Conservation (phyloP, 2,329 filamentous ascomycete genomes). For the Ascosphaera apis region DNA sequence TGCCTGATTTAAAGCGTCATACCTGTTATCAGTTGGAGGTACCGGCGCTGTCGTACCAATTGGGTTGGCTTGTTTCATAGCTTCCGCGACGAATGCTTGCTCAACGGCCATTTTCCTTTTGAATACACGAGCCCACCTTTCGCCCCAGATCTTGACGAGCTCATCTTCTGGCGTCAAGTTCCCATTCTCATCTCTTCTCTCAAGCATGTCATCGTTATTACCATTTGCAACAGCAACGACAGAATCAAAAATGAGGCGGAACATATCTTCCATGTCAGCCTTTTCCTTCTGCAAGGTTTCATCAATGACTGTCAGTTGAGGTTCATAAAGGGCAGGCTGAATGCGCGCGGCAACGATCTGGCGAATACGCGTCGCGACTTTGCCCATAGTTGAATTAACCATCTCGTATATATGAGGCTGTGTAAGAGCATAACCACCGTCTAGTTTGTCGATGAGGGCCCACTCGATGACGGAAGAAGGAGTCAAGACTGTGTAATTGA, state of each 20-base stretch:
- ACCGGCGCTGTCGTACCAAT: conserved; percentile 16
- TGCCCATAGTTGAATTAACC: conserved; percentile 65
- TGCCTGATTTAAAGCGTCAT: conserved; percentile 1
- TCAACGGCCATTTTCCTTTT: conserved; percentile 62
- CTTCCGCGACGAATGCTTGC: conserved; percentile 43
- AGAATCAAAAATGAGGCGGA: conserved; percentile 57
- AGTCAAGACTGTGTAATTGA: conserved; percentile 89
- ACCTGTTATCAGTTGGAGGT: conserved; percentile 3
- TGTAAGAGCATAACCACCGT: conserved; percentile 44
- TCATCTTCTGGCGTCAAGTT: conserved; percentile 31
- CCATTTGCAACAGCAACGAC: conserved; percentile 49
- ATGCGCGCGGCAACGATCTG: conserved; percentile 47
- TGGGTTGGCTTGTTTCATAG: conserved; percentile 25
- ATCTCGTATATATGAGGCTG: conserved; percentile 70
- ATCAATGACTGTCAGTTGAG: conserved; percentile 35
- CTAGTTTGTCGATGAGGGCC: conserved; percentile 48
- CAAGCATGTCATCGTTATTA: conserved; percentile 52
- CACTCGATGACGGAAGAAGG: conserved; percentile 72
- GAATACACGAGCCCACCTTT: conserved; percentile 71
- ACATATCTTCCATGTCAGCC: conserved; percentile 53
- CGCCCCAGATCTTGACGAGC: conserved; percentile 56
- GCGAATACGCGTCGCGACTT: conserved; percentile 68
- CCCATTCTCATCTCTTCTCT: conserved; percentile 31
- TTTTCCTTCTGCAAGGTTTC: conserved; percentile 47
- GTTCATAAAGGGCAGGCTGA: conserved; percentile 30